Evolutionary conservation across 768 basidiomycete species (phyloP).

Genomic region (Xerocomellus intermedius): DNA sequence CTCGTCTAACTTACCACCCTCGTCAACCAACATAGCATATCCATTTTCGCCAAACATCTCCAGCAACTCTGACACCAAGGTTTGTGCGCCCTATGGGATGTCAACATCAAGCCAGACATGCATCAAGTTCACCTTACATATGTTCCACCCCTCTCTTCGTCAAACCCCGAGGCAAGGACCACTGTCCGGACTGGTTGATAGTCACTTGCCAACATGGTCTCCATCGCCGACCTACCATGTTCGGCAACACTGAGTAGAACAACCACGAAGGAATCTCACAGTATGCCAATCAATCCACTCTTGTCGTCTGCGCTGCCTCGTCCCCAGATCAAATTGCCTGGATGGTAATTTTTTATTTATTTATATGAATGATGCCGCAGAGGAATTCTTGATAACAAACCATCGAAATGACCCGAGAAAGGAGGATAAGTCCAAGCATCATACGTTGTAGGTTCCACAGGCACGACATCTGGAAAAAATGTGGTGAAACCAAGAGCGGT

Average conservation of each 20-base stretch:
- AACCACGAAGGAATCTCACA: slow-evolving; percentile 37
- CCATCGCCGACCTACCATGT: slow-evolving; percentile 47
- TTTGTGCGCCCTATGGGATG: slow-evolving; percentile 49
- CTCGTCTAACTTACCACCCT: slow-evolving; percentile 58
- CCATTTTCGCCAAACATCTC: slow-evolving; percentile 66
- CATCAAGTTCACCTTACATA: slow-evolving; percentile 32
- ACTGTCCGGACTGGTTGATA: slow-evolving; percentile 65
- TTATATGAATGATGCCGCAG: background rate
- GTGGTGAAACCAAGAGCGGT: background rate
- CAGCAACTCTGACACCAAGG: slow-evolving; percentile 48
- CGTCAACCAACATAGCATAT: slow-evolving; percentile 82
- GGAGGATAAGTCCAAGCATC: slow-evolving; percentile 61
- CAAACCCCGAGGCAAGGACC: slow-evolving; percentile 69
- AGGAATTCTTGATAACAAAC: slow-evolving; percentile 23
- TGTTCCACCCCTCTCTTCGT: slow-evolving; percentile 64
- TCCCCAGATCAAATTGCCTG: slow-evolving; percentile 46
- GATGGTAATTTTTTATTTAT: too few relatives aligned
- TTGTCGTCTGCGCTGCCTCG: slow-evolving; percentile 58
- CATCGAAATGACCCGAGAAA: slow-evolving; percentile 62
- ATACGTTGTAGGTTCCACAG: slow-evolving; percentile 55
- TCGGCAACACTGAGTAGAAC: background rate
- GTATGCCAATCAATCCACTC: slow-evolving; percentile 63
- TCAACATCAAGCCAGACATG: background rate
- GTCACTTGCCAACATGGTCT: slow-evolving; percentile 58
- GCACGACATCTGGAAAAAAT: slow-evolving; percentile 56